Evolutionary conservation across 108 stramenopile genomes (phyloP).

Genomic region (Cyclotella kingstonii): DNA sequence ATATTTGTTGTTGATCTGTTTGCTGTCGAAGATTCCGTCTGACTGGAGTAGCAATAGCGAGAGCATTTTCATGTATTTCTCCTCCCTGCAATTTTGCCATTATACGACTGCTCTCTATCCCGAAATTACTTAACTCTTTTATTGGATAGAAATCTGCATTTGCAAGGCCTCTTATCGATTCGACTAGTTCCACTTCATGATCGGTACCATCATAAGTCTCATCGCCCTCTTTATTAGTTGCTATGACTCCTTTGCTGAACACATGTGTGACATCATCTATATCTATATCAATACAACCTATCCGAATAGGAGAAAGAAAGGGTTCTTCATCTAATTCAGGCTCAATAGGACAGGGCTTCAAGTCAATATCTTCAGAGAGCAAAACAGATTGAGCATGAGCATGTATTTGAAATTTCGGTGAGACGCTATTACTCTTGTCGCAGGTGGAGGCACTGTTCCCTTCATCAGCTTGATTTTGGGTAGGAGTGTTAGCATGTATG

Average conservation of each 20-base stretch:
- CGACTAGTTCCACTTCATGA: too few relatives aligned
- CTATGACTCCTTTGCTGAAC: too few relatives aligned
- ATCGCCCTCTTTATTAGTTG: too few relatives aligned
- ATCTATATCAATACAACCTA: constrained; percentile 35
- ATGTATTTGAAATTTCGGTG: constrained; percentile 4
- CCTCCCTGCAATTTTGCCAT: constrained; percentile 22
- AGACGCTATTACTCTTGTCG: neutral
- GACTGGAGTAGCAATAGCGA: constrained; percentile 7
- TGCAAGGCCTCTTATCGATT: too few relatives aligned
- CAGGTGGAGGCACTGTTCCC: neutral
- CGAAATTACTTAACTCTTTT: constrained; percentile 10
- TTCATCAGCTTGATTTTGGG: neutral
- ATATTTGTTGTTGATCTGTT: neutral
- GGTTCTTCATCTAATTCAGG: constrained; percentile 37
- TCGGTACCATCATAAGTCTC: too few relatives aligned
- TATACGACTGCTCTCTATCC: constrained; percentile 18
- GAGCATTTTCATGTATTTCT: constrained; percentile 1
- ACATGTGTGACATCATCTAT: constrained; percentile 13
- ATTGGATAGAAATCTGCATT: constrained; percentile 2
- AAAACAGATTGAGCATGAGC: constrained; percentile 10
- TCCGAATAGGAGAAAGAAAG: constrained; percentile 10
- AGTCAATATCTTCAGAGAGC: constrained; percentile 26
- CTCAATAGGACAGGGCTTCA: constrained; percentile 27
- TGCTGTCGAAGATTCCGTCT: neutral
- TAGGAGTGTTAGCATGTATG: neutral